Conservation (phyloP, 2,329 filamentous ascomycete species). For the Trichoderma lentiforme region DNA sequence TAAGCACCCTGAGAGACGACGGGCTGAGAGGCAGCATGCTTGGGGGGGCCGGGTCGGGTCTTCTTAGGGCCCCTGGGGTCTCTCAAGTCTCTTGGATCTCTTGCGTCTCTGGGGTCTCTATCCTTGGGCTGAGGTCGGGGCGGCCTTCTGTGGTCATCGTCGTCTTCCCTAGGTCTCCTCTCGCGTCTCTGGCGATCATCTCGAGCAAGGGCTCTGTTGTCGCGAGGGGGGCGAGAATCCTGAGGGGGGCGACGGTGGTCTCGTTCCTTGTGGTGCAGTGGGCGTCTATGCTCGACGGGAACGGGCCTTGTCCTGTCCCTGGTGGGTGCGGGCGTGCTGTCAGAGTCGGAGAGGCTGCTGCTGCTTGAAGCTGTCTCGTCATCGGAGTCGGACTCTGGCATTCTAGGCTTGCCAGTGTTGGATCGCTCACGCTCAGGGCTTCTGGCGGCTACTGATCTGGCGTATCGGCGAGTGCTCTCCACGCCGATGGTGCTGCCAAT, state of each 20-base stretch:
- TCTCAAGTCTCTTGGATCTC: conserved; percentile 11
- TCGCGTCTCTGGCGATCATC: conserved; percentile 27
- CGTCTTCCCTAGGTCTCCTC: conserved; percentile 26
- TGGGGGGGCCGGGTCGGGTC: conserved; percentile 29
- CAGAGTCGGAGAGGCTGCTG: conserved; percentile 40
- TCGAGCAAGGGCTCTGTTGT: conserved; percentile 22
- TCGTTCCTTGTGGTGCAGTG: conserved; percentile 23
- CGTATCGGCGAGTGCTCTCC: conserved; percentile 43
- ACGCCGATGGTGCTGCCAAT: conserved; percentile 39
- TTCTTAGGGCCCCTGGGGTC: conserved; percentile 30
- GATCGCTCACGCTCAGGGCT: conserved; percentile 49
- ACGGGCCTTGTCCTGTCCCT: conserved; percentile 28
- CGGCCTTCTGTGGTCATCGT: conserved; percentile 19
- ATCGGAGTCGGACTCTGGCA: conserved; percentile 33
- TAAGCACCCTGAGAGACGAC: conserved; percentile 31
- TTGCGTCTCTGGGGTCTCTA: conserved; percentile 20
- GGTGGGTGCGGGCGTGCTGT: conserved; percentile 41
- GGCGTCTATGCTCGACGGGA: conserved; percentile 25
- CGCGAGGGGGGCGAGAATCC: background rate
- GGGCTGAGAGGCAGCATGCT: conserved; percentile 34
- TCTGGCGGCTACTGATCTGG: conserved; percentile 42
- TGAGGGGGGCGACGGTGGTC: conserved; percentile 27
- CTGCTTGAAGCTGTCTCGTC: conserved; percentile 34
- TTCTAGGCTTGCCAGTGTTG: conserved; percentile 49
- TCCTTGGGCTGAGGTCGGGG: conserved; percentile 18